phyloP scores from a whole-genome alignment of 345 rosid genomes.

The Hypericum androsaemum region DNA sequence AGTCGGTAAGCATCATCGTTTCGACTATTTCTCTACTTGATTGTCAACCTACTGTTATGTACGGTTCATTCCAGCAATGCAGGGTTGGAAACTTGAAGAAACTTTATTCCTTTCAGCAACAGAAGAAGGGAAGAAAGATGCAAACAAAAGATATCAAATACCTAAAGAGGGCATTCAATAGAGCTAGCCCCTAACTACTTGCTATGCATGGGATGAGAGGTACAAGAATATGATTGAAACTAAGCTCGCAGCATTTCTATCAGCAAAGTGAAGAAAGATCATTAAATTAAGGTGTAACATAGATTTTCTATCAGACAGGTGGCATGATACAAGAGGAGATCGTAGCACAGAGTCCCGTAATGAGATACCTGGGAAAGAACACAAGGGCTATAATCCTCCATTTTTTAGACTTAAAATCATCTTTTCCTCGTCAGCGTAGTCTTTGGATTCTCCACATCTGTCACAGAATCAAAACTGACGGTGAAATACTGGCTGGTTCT shows the following conservation, averaged over 20 bases:
- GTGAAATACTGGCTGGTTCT: no score
- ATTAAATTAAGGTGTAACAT: conserved; percentile 23
- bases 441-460: conserved; percentile 27
- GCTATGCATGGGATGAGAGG: conserved; percentile 18
- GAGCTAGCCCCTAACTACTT: conserved; percentile 14
- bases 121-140: conserved; percentile 6
- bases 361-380: conserved; percentile 23
- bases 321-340: conserved; percentile 45
- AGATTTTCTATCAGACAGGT: conserved; percentile 42
- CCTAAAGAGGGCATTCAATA: no score
- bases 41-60: no score
- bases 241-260: conserved; percentile 24
- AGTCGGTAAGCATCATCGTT: no score
- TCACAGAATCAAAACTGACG: neutral
- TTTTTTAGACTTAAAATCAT: conserved; percentile 30
- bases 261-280: conserved; percentile 7
- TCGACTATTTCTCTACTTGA: no score
- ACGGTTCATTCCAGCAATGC: no score
- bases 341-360: conserved; percentile 22
- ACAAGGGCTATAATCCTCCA: conserved; percentile 30
- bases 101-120: conserved; percentile 20
- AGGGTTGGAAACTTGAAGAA: conserved; percentile 2
- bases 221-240: conserved; percentile 21
- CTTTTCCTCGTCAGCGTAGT: conserved; percentile 13
- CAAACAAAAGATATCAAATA: conserved; percentile 4